phyloP scores from a whole-genome alignment of 2,329 filamentous ascomycete species.

The Monosporascus sp. region DNA sequence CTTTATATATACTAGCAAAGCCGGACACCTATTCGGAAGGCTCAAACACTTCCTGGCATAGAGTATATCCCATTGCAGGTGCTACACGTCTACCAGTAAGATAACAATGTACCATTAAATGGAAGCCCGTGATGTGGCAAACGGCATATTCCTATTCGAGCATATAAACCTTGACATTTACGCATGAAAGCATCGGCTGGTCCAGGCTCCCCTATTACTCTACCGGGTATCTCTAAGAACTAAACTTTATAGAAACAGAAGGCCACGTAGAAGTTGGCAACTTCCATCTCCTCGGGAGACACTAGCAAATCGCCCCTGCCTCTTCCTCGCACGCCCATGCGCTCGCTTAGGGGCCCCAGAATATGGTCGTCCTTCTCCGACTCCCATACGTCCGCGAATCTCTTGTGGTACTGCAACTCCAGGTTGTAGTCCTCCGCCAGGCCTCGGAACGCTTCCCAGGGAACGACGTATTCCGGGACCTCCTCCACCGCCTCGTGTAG shows the following conservation, averaged over 20 bases:
- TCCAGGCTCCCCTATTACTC: not conserved
- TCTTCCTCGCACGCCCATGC: slow-evolving; percentile 86
- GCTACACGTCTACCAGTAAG: no score
- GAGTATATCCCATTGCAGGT: no score
- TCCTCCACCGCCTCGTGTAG: slow-evolving; percentile 94
- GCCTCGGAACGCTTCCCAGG: slow-evolving; percentile 95
- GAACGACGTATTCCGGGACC: slow-evolving; percentile 95
- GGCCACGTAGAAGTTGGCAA: slow-evolving; percentile 83
- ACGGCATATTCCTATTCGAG: no score
- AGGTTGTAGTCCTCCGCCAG: slow-evolving; percentile 95
- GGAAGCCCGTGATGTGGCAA: no score
- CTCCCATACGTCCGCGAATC: slow-evolving; percentile 87
- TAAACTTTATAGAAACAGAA: slow-evolving; percentile 97
- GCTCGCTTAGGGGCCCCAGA: slow-evolving; percentile 78
- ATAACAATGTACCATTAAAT: no score
- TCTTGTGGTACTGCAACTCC: slow-evolving; percentile 88
- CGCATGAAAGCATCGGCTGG: not conserved
- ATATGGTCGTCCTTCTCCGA: slow-evolving; percentile 81
- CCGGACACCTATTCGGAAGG: no score
- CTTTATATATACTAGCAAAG: no score
- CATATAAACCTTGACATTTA: no score
- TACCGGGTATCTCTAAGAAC: not conserved
- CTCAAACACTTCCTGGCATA: no score
- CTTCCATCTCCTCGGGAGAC: slow-evolving; percentile 84
- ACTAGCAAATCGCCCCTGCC: slow-evolving; percentile 64